Evolutionary conservation across 1,284 basidiomycete species (phyloP).

Genomic region (Thecaphora frezii): DNA sequence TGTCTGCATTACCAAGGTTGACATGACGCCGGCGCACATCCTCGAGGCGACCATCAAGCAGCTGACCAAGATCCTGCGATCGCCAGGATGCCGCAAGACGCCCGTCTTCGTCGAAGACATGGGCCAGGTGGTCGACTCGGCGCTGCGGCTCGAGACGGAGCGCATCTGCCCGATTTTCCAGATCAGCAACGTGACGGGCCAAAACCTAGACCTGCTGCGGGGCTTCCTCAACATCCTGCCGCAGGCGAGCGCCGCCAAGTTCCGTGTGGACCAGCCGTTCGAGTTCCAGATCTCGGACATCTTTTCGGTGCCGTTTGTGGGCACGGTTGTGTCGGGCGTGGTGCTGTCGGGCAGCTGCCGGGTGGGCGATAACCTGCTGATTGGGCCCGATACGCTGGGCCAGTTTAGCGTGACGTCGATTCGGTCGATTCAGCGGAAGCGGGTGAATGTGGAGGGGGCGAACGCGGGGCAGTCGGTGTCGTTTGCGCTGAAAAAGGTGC

Average conservation of each 20-base stretch:
- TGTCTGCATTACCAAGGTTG: conserved; percentile 95
- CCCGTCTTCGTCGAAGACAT: conserved; percentile 46
- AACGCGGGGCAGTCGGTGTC: conserved; percentile 92
- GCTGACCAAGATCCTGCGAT: conserved; percentile 86
- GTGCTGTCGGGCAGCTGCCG: conserved; percentile 62
- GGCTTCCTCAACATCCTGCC: conserved; percentile 60
- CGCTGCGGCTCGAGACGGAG: conserved; percentile 45
- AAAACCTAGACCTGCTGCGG: conserved; percentile 72
- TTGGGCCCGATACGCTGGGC: conserved; percentile 92
- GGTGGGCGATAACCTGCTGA: conserved; percentile 70
- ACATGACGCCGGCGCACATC: conserved; percentile 94
- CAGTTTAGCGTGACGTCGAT: conserved; percentile 79
- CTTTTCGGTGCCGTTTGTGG: conserved; percentile 80
- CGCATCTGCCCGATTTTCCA: conserved; percentile 88
- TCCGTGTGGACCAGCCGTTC: conserved; percentile 70
- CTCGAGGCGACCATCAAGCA: conserved; percentile 87
- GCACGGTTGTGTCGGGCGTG: conserved; percentile 92
- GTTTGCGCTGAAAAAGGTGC: conserved; percentile 86
- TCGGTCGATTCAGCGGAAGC: conserved; percentile 91
- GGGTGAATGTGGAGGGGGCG: conserved; percentile 78
- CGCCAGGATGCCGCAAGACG: conserved; percentile 74
- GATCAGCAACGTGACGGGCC: conserved; percentile 91
- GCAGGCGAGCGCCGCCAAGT: conserved; percentile 50
- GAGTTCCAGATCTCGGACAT: conserved; percentile 67
- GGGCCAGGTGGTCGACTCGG: conserved; percentile 44